Evolutionary conservation across 805 yeast genomes (phyloP).

Genomic region (Cyberlindnera lachancei): DNA sequence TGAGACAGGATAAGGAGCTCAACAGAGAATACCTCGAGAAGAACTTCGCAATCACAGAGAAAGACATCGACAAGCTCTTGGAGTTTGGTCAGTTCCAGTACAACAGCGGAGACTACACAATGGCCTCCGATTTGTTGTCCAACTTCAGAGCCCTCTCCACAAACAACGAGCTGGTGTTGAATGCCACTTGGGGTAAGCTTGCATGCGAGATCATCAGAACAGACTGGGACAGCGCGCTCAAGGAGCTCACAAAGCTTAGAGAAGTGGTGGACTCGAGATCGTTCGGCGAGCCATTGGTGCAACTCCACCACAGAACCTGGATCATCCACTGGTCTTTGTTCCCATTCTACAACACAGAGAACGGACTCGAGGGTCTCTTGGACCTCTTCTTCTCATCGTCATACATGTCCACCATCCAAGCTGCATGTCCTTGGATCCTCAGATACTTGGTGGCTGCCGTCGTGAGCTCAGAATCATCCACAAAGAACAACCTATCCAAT

Average conservation of each 20-base stretch:
- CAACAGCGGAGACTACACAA: constrained; percentile 53
- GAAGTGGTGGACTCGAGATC: constrained; percentile 53
- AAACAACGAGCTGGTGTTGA: constrained; percentile 39
- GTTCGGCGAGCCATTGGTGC: constrained; percentile 44
- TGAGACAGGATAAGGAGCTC: constrained; percentile 48
- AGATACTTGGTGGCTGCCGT: constrained; percentile 62
- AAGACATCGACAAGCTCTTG: constrained; percentile 42
- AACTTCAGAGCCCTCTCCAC: constrained; percentile 51
- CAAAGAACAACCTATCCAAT: constrained; percentile 21
- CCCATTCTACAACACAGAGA: constrained; percentile 48
- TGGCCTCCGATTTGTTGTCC: constrained; percentile 50
- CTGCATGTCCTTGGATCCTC: constrained; percentile 64
- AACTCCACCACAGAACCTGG: constrained; percentile 60
- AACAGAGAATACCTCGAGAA: constrained; percentile 40
- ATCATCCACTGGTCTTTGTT: constrained; percentile 63
- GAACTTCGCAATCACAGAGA: constrained; percentile 39
- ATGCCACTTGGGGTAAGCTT: constrained; percentile 65
- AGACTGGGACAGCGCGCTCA: constrained; percentile 45
- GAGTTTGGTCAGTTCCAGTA: constrained; percentile 57
- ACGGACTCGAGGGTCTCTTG: constrained; percentile 44
- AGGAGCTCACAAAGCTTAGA: constrained; percentile 46
- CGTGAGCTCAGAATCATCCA: constrained; percentile 27
- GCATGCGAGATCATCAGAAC: constrained; percentile 50
- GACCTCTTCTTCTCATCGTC: constrained; percentile 54
- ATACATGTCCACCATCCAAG: constrained; percentile 59